Percentiles rank a stretch among this genome's conserved stretches.
Conservation (phyloP, 2,329 filamentous ascomycete genomes). For the Ophiostoma ulmi region DNA sequence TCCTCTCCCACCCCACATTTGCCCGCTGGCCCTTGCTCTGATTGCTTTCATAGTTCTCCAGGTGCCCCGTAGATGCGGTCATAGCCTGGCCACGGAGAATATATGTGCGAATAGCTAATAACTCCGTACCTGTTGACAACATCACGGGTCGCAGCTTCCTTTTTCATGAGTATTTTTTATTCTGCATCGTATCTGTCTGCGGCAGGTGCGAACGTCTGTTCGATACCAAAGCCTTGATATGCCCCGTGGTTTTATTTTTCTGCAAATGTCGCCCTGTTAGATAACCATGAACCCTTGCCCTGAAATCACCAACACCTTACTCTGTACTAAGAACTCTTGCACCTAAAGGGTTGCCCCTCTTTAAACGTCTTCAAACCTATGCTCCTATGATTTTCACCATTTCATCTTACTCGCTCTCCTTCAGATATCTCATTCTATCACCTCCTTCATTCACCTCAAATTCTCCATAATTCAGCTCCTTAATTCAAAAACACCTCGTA, state of each 20-base stretch:
- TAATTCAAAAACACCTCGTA: neutral
- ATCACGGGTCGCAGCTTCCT: neutral
- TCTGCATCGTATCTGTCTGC: neutral
- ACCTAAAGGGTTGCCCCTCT: neutral
- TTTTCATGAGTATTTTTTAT: neutral
- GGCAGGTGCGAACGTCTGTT: neutral
- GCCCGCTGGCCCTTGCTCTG: constrained; percentile 12
- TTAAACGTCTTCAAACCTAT: neutral
- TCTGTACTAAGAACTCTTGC: neutral
- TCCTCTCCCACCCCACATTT: constrained; percentile 18
- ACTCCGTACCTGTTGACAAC: neutral
- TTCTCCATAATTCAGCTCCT: neutral
- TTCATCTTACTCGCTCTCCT: neutral
- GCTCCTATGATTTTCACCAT: neutral
- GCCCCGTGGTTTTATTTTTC: neutral
- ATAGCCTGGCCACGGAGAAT: constrained; percentile 1
- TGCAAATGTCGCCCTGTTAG: neutral
- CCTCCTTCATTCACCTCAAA: neutral
- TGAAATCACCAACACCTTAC: neutral
- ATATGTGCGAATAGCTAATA: neutral
- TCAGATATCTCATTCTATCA: neutral
- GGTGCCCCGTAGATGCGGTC: constrained; percentile 15
- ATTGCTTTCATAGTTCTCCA: constrained; percentile 18
- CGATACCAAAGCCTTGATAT: too few species aligned
- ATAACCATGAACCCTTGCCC: neutral